Base-by-base conservation (phyloP, 75 land plant genomes). In the Larix kaempferi region DNA sequence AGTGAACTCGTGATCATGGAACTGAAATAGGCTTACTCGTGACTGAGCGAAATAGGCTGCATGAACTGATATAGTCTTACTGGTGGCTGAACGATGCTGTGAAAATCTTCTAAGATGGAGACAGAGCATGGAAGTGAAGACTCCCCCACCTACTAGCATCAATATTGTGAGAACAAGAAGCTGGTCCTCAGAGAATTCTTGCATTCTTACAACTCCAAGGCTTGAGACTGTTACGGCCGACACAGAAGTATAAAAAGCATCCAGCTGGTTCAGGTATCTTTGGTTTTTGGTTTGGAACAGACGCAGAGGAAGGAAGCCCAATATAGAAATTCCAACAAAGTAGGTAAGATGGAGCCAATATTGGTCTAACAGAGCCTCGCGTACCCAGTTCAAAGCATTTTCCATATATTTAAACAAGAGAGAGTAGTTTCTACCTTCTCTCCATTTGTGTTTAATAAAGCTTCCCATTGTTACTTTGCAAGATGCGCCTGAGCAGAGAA, bases 171-270 rank as follows among this genome's bases (percentile, higher is more conserved):
- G 54, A 49, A 8, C 54, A 49, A 49, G 12, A 49, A 49, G 54
- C 11, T 10, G 54, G 11, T 8, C 8, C 54, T 49, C 54, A 10
- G 54, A 49, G n/a, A 95, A 86, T 52, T 74, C 84, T 77, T 94
- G 90, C 81, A 91, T 86, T 71, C 84, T 82, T 0, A 95, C 89
- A 7, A 82, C 80, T 26, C 79, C 76, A 84, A 95, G 80, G 81
- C 98, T 93, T 3, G 92, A 91, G 6, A 83, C 84, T 14, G 93
- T 87, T 10, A 71, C 35, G 6, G 98, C 91, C 1, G 98, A 95
- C 0, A 86, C 90, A 4, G 90, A 84, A 22, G 74, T 89, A 87
- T 86, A 95, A 59, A 90, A 74, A 57, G 84, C 16, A 61, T 93
- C 92, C 10, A 94, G 6, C 10, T 41, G 52, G 58, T 14, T 63